These are phyloP conservation scores for Albizia julibrissin DNA, from an alignment of 306 rosid genomes.

Conservation along the genomic window DNA sequence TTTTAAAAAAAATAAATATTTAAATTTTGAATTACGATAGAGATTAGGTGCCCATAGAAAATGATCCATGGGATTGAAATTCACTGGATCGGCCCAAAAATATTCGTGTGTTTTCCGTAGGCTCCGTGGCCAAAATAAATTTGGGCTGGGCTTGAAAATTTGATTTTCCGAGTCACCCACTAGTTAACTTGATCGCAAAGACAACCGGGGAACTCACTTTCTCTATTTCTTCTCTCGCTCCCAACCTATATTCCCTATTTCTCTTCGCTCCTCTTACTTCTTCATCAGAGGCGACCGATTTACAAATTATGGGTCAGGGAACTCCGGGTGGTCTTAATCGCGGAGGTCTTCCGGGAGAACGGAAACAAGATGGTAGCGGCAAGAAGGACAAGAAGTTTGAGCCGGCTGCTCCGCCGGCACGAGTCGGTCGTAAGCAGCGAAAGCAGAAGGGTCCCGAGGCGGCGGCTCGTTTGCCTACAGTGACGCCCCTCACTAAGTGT, in stretches of 20 bases:
- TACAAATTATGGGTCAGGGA: conserved; percentile 76
- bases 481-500: conserved; percentile 91
- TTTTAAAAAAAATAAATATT: too few species aligned
- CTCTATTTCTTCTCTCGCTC: neutral
- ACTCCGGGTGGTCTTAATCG: conserved; percentile 92
- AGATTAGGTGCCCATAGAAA: too few species aligned
- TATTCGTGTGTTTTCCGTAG: neutral
- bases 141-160: neutral
- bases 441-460: conserved; percentile 97
- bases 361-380: conserved; percentile 71
- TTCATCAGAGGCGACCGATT: neutral
- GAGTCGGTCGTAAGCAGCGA: conserved; percentile 95
- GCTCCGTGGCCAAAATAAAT: neutral
- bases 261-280: neutral
- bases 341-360: conserved; percentile 77
- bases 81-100: neutral
- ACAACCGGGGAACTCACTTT: neutral
- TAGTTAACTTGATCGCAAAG: neutral
- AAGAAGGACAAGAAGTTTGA: conserved; percentile 95
- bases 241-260: neutral
- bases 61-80: neutral
- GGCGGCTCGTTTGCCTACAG: conserved; percentile 87
- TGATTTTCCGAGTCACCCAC: neutral
- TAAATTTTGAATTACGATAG: too few species aligned
- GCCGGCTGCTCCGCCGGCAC: conserved; percentile 92